Percentiles rank a stretch among this genome's conserved stretches.
These are phyloP conservation scores for Bodo saltans DNA, from an alignment of 78 protist species.

Conservation along the genomic window DNA sequence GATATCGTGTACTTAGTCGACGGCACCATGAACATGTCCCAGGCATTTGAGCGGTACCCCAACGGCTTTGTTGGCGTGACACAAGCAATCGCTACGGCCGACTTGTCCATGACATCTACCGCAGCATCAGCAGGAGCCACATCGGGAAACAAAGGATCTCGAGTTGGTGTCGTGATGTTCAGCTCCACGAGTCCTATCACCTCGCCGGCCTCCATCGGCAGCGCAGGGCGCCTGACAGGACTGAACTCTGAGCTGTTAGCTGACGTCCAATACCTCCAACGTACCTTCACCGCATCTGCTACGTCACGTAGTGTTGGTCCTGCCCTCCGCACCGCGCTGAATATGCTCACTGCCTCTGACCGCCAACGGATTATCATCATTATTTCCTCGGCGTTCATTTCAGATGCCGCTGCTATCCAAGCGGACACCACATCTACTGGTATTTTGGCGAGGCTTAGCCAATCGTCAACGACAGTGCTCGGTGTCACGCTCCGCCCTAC, in stretches of 20 bases:
- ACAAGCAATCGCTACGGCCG: not conserved
- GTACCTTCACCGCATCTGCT: not conserved
- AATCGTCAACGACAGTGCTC: no score
- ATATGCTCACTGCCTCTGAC: constrained; percentile 1
- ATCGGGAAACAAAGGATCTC: not conserved
- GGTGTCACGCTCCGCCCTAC: not conserved
- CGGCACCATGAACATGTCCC: not conserved
- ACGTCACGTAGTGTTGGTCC: not conserved
- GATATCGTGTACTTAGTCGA: not conserved
- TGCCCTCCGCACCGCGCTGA: constrained; percentile 1
- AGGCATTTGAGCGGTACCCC: not conserved
- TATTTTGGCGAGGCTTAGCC: no score
- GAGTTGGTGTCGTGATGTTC: not conserved
- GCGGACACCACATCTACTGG: no score
- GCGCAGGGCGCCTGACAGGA: constrained; percentile 18
- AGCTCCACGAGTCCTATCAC: not conserved
- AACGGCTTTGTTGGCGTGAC: not conserved
- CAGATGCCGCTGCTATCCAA: not conserved
- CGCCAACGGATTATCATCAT: not conserved
- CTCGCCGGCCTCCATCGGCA: constrained; percentile 12
- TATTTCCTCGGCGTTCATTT: not conserved
- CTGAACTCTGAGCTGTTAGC: not conserved
- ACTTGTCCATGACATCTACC: not conserved
- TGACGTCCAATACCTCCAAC: constrained; percentile 2
- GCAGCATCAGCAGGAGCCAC: not conserved